A percentile compares a stretch with the other conserved stretches of the same genome.
These are phyloP conservation scores for Pezicula rhizophila DNA, from an alignment of 2,329 filamentous ascomycete genomes.

Conservation along the genomic window DNA sequence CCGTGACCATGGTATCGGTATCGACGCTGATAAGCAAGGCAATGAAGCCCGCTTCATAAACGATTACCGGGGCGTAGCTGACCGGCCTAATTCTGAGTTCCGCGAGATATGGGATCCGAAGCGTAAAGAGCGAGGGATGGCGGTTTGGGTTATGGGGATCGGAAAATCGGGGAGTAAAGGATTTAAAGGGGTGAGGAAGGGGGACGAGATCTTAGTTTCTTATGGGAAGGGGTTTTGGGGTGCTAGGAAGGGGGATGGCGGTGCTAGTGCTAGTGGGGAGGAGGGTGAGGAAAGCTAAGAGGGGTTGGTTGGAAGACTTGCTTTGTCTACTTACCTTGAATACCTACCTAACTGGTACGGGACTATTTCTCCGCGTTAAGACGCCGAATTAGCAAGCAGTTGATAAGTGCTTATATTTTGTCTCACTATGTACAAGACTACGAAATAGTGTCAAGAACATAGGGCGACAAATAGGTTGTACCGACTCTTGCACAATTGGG, in stretches of 20 bases:
- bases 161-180: constrained; percentile 10
- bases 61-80: constrained; percentile 54
- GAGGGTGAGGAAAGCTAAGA: no score
- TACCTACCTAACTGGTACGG: no score
- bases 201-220: constrained; percentile 59
- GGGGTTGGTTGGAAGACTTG: no score
- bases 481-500: no score
- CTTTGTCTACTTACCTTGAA: no score
- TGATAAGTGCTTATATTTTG: no score
- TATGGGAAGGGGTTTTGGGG: constrained; percentile 65
- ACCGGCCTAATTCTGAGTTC: constrained; percentile 40
- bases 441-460: no score
- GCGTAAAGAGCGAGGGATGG: constrained; percentile 48
- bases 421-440: no score
- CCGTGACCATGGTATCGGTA: constrained; percentile 47
- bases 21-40: constrained; percentile 51
- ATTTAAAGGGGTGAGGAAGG: constrained; percentile 42
- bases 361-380: no score
- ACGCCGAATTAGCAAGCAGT: no score
- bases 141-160: constrained; percentile 46
- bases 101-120: constrained; percentile 49
- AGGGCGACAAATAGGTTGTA: no score
- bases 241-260: constrained; percentile 30
- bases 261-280: background rate
- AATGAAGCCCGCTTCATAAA: constrained; percentile 64